Base-by-base conservation (phyloP, 495 filamentous ascomycete species). In the Entonaema liquescens region DNA sequence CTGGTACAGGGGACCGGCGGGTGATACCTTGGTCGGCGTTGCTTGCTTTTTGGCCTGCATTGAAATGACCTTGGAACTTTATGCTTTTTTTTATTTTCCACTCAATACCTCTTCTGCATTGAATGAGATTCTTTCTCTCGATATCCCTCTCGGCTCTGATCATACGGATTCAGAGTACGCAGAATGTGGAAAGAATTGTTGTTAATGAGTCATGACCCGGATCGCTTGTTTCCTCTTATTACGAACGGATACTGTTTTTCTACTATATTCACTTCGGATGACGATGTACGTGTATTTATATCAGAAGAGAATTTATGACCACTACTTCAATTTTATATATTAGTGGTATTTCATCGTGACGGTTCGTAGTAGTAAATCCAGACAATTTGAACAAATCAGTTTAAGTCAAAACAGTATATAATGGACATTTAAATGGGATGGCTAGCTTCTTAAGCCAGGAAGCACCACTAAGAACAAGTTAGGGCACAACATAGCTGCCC, bases 151-250 rank as follows among this genome's bases (percentile, higher is more conserved):
- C 12, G n/a, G n/a, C 17, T 44, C 25, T 57, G 13, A 23, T 53
- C 47, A 21, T 1, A 12, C 9, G 42, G 42, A 47, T 23, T 23
- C 3, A 21, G 42, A 2, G 8, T 21, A 3, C 42, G 19, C 42
- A 47, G 42, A 47, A 33, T 7, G 5, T 12, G 21, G 42, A 47
- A 12, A 21, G 19, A 47, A 12, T 47, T 23, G 19, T 47, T 47
- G 3, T 47, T 47, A 47, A 47, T 11, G 42, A 31, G 40, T 67
- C 40, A 68, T 50, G 65, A 68, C 65, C 58, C 50, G 47, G 25
- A 33, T 31, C 6, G 13, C 28, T 60, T 28, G 40, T 54, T 55
- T 26, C 19, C 19, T 25, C 19, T 31, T 31, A 50, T 19, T 50
- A 19, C 9, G 21, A 11, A 23, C 9, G n/a, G n/a, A n/a, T n/a